Evolutionary conservation across 768 basidiomycete species (phyloP).

Genomic region (Pleurotus cornucopiae): DNA sequence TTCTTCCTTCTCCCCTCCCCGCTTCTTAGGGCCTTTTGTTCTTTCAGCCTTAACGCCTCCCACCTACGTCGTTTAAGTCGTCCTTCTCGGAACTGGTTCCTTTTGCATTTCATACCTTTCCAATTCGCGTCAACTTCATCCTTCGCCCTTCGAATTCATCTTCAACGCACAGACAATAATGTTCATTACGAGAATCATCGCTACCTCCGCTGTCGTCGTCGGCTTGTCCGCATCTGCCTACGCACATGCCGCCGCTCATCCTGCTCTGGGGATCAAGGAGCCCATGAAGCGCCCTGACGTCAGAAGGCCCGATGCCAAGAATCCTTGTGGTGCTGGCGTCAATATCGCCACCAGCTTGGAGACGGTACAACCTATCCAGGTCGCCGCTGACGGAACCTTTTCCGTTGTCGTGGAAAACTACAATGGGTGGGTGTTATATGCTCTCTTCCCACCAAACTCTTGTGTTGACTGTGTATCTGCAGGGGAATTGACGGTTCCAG

Average conservation of each 20-base stretch:
- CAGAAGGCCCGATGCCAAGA: constrained; percentile 23
- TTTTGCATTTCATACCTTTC: no score
- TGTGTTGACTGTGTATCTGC: neutral
- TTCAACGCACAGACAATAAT: neutral
- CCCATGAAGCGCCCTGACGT: constrained; percentile 28
- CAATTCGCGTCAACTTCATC: no score
- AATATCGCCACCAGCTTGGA: constrained; percentile 37
- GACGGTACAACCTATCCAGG: constrained; percentile 29
- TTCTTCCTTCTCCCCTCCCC: constrained; percentile 5
- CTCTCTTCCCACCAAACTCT: no score
- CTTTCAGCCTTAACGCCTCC: no score
- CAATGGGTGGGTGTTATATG: constrained; percentile 34
- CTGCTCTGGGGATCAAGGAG: constrained; percentile 34
- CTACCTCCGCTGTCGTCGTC: constrained; percentile 25
- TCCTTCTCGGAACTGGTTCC: no score
- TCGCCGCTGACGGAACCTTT: constrained; percentile 38
- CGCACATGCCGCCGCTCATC: constrained; percentile 39
- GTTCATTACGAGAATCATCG: constrained; percentile 22
- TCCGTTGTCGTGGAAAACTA: constrained; percentile 38
- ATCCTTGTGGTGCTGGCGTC: constrained; percentile 36
- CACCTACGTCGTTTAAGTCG: no score
- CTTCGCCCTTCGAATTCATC: no score
- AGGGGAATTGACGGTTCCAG: constrained; percentile 47
- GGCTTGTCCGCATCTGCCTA: constrained; percentile 29
- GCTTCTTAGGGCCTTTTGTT: no score